Evolutionary conservation across 495 filamentous ascomycete genomes (phyloP), one percentile per base, ranked within the genome.

Genomic region (Tuber aestivum): DNA sequence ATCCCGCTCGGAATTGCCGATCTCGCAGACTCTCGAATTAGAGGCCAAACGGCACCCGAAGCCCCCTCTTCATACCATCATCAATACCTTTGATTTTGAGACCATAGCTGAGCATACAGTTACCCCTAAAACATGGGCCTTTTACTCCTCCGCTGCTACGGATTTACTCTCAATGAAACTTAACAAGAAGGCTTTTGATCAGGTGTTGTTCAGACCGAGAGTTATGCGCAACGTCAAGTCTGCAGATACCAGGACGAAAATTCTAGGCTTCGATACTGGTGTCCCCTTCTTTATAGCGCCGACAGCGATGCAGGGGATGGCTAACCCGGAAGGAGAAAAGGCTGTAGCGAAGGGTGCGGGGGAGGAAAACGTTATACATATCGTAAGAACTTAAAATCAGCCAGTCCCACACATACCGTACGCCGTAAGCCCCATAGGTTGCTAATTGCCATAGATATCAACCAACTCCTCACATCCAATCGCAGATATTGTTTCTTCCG

Each of bases 101-200:
- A 42, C 82, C 21, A 89, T 90, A 4, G 92, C 93, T 3, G 85
- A 87, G 9, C 85, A 85, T 35, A 90, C 87, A 23, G 86, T 91
- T 48, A 88, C 86, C 41, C 85, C 87, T 35, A 96, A 96, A 82
- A 88, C 93, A 18, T 93, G 91, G 89, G 94, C 93, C 0, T 97
- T 94, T 84, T 91, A 92, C 80, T 91, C 91, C 45, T 92, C 91
- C 50, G 93, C 92, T 20, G 92, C 94, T 10, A 94, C 91, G 1
- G 93, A 96, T 83, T 84, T 90, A 0, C 83, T 92, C 74, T 93
- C 93, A 0, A 79, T 78, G 72, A 79, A 80, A n/a, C 50, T 81
- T 8, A 89, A 89, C 77, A 83, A 74, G 38, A 81, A 87, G 14
- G 86, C 87, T 35, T 94, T 92, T 81, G 84, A 89, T 56, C 85